Base-by-base conservation (phyloP, 495 filamentous ascomycete species). In the Trichoderma parareesei region DNA sequence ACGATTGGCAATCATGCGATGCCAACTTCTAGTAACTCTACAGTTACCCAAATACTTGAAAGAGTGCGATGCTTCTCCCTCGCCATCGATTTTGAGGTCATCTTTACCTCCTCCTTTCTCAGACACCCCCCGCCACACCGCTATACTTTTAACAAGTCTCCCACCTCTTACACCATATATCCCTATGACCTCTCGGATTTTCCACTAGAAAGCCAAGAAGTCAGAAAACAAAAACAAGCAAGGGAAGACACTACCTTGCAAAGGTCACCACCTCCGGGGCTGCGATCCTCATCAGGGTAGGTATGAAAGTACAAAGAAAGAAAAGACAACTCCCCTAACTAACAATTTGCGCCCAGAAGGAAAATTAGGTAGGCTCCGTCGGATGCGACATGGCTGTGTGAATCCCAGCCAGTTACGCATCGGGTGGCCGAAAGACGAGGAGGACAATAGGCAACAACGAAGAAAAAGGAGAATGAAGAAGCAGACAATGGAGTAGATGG, bases 391-490 rank as follows among this genome's bases (percentile, higher is more conserved):
- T 35, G 16, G 53, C 20, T 37, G 33, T 57, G 53, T 16, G 14
- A 6, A 35, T 5, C 53, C 33, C 27, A 10, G 27, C 11, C 53
- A 57, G 37, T 57, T 57, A 57, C 20, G 27, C 53, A 37, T 38
- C 53, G 9, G 11, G 27, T 16, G 27, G 53, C 53, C 53, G 27
- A 57, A 63, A 46, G 18, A 41, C 9, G 7, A 41, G 68, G 66
- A 67, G 62, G 66, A 65, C 66, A 65, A 63, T 60, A 69, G 37
- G 62, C 65, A 63, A 48, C 70, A 69, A 73, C 71, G 71, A 49
- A 44, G 46, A 68, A 61, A 67, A 65, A 55, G 63, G 66, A 43
- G 18, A 33, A 40, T n/a, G 16, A 41, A 42, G 60, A 61, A 61
- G 60, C 60, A 61, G 38, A 57, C 37, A 57, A 16, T 42, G 18